Evolutionary conservation across 352 stramenopile genomes (phyloP).

Genomic region (Globisporangium cylindrosporum): DNA sequence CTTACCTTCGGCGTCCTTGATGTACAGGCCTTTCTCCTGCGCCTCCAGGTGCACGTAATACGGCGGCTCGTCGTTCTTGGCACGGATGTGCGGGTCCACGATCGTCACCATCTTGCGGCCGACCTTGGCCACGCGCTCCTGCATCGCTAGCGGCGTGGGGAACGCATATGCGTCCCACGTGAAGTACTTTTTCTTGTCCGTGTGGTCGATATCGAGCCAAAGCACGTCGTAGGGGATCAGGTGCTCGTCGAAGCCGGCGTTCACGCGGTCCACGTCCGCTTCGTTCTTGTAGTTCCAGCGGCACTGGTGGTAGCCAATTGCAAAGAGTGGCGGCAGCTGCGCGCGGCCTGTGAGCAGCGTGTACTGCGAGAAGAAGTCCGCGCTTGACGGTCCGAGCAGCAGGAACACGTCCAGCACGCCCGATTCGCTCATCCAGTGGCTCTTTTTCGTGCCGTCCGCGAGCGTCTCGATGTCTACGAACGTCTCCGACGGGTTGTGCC

Average conservation of each 20-base stretch:
- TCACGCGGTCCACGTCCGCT: constrained; percentile 88
- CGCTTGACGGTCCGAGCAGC: constrained; percentile 85
- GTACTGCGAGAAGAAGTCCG: constrained; percentile 91
- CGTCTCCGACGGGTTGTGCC: constrained; percentile 98
- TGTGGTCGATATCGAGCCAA: constrained; percentile 99
- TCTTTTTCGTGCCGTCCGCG: constrained; percentile 50
- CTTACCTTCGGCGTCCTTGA: constrained; percentile 95
- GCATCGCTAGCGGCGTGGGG: constrained; percentile 94
- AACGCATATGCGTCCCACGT: constrained; percentile 98
- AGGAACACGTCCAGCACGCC: constrained; percentile 98
- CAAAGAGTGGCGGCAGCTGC: constrained; percentile 95
- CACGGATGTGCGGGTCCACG: constrained; percentile 99
- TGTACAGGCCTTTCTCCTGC: constrained; percentile 89
- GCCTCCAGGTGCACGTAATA: constrained; percentile 92
- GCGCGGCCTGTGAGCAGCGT: constrained; percentile 90
- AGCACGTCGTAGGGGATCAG: constrained; percentile 99
- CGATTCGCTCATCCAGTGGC: constrained; percentile 95
- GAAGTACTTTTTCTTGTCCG: constrained; percentile 96
- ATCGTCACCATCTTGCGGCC: constrained; percentile 99
- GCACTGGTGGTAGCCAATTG: constrained; percentile 98
- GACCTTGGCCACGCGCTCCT: constrained; percentile 86
- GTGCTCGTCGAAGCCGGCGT: constrained; percentile 93
- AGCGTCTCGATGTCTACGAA: constrained; percentile 95
- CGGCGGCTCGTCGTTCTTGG: constrained; percentile 73
- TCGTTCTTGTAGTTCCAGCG: constrained; percentile 99